These are phyloP conservation scores for Eragrostis tef DNA, from an alignment of 202 grass and related monocot genomes.

Conservation along the genomic window DNA sequence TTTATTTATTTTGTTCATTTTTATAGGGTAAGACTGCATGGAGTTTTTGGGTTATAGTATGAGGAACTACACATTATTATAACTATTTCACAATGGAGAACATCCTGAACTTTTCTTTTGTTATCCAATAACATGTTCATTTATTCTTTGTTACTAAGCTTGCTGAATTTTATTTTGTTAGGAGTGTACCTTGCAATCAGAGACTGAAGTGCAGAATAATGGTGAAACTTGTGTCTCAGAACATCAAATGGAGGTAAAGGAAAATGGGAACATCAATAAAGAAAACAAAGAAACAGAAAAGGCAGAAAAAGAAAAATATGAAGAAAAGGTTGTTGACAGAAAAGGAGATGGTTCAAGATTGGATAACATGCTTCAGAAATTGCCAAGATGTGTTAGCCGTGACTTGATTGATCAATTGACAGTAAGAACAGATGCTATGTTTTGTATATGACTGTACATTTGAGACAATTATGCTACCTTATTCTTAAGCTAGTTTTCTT, in stretches of 20 bases:
- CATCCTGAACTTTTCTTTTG: neutral
- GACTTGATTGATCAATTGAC: conserved; percentile 95
- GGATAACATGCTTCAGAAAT: conserved; percentile 76
- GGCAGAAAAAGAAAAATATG: conserved; percentile 72
- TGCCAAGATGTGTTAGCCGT: conserved; percentile 92
- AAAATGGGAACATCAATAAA: conserved; percentile 60
- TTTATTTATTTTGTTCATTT: neutral
- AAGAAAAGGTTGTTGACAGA: conserved; percentile 81
- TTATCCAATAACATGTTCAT: neutral
- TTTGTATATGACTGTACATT: conserved; percentile 7
- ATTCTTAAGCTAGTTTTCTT: conserved; percentile 46
- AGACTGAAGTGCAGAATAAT: conserved; percentile 63
- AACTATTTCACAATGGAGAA: neutral
- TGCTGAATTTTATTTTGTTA: conserved; percentile 56
- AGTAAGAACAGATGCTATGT: conserved; percentile 46
- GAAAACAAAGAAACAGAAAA: conserved; percentile 77
- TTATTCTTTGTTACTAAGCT: conserved; percentile 25
- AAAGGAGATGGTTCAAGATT: conserved; percentile 75
- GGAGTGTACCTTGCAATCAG: conserved; percentile 61
- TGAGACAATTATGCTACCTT: conserved; percentile 4
- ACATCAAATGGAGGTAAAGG: conserved; percentile 62
- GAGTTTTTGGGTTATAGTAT: neutral
- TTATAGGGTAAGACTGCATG: neutral
- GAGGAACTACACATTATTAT: neutral
- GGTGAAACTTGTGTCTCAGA: conserved; percentile 56